Base-by-base conservation (phyloP, 805 yeast genomes). In the Dipodascopsis tothii region DNA sequence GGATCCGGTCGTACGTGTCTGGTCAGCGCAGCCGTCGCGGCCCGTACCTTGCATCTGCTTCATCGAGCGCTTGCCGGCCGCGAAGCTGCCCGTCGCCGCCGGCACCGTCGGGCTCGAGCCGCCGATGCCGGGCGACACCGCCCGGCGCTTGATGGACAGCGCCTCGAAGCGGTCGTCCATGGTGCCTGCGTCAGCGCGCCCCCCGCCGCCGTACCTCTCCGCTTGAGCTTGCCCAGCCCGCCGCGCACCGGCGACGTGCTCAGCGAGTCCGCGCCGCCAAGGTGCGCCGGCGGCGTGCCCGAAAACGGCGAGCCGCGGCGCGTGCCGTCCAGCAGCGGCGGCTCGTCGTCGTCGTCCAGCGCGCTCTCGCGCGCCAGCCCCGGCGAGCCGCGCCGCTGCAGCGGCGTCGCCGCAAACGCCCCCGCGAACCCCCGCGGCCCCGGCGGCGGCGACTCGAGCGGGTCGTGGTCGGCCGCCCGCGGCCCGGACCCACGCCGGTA, bases 11-110 rank as follows among this genome's bases (percentile, higher is more conserved):
- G 21, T 49, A 49, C 9, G 53, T 41, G n/a, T 39, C 34, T 25
- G 9, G n/a, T n/a, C 30, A 25, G 14, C 9, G 14, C 30, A 25
- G 30, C 14, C 14, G 14, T 9, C 30, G 14, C 9, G 30, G 14
- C 30, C 11, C 39, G 11, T 27, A 37, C 40, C 53, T 34, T 49
- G 53, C 45, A 49, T 43, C 28, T 49, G 53, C 43, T 49, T 49
- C 40, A 49, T 39, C 23, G 37, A 46, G 18, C 52, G 33, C 39
- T 49, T 49, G 4, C 53, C 52, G 5, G 53, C 53, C 3, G 51
- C 52, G n/a, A 46, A 40, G 5, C 45, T 36, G 16, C 46, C 50
- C 7, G 44, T 28, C 2, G 44, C 22, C 4, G 40, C 41, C n/a
- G 25, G 11, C 34, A 44, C 23, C 21, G 44, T 37, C 22, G 35